Evolutionary conservation across 2,329 filamentous ascomycete species (phyloP), one percentile per base, ranked within the genome.

Genomic region (Aaosphaeria arxii): DNA sequence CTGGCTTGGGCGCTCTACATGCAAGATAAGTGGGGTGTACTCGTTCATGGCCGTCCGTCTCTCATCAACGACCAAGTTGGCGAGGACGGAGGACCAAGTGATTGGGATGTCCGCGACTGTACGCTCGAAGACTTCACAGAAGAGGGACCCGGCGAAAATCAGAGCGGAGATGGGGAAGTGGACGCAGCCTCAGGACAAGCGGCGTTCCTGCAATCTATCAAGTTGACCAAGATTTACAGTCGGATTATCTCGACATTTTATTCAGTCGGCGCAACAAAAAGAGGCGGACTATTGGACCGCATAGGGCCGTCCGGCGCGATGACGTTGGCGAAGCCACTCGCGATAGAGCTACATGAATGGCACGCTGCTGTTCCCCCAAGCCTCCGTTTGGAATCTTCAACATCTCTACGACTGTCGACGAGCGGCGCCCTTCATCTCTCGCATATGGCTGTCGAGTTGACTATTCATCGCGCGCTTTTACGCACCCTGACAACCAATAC

Each of bases 1-100:
- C 67, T 87, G 0, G 82, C 80, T 0, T 87, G 84, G 84, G 83
- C 78, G 2, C 64, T 85, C 0, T 86, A 79, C 52, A 82, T 85
- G 74, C 83, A 86, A 59, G 84, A 87, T 53, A 83, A 80, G 56
- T 85, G 79, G 82, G 77, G 78, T 2, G 75, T 79, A 2, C 71
- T 83, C 35, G 76, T 81, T 30, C 78, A 82, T 53, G 82, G 82
- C 6, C 72, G 81, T 29, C 81, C 80, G 7, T 79, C 77, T 28
- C 76, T 83, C 44, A 79, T 84, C 28, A 24, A 24, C 17, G 17
- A 24, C 17, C 17, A 24, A 24, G 17, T 24, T 24, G 17, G 17
- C 17, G 17, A 24, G 17, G 17, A 24, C 3, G 17, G 17, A 24
- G 17, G 17, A 24, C 17, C 17, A 24, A 71, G 71, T 5, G 65